Percentiles rank a stretch among this genome's conserved stretches.
Evolutionary conservation across 139 green algal species (phyloP).

Genomic region (Trebouxia sp.): DNA sequence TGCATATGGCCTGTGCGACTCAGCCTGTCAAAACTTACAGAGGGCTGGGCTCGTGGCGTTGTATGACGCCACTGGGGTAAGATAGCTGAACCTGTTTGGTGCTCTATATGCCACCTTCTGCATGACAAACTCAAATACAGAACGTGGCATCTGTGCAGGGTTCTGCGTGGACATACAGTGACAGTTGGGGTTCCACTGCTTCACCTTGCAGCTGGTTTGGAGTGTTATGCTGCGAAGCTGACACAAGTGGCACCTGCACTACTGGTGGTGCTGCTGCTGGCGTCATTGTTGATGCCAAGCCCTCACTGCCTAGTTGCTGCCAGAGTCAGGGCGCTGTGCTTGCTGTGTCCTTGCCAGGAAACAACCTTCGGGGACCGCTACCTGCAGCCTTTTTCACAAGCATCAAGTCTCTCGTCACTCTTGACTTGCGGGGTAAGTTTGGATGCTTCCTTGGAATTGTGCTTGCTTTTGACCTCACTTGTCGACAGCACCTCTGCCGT

Average conservation of each 20-base stretch:
- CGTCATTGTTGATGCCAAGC: neutral
- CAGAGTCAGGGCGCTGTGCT: neutral
- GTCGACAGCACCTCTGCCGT: neutral
- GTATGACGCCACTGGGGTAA: neutral
- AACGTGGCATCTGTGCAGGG: neutral
- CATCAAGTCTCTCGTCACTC: neutral
- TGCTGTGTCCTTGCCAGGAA: neutral
- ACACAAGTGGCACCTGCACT: neutral
- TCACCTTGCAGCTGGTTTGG: slow-evolving; percentile 21
- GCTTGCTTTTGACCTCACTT: neutral
- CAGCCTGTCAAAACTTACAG: neutral
- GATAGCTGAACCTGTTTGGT: no score
- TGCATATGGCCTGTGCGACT: neutral
- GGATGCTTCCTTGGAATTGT: neutral
- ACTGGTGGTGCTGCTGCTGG: no score
- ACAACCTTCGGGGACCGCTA: slow-evolving; percentile 2
- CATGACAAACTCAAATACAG: no score
- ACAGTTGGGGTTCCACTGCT: slow-evolving; percentile 2
- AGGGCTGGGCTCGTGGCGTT: neutral
- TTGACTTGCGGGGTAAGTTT: neutral
- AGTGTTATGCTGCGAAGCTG: neutral
- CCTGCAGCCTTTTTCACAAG: neutral
- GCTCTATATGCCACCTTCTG: no score
- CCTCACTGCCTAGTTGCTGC: neutral
- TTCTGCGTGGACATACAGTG: neutral